Base-by-base conservation (phyloP, 495 filamentous ascomycete species). In the Hapsidospora chrysogenum region DNA sequence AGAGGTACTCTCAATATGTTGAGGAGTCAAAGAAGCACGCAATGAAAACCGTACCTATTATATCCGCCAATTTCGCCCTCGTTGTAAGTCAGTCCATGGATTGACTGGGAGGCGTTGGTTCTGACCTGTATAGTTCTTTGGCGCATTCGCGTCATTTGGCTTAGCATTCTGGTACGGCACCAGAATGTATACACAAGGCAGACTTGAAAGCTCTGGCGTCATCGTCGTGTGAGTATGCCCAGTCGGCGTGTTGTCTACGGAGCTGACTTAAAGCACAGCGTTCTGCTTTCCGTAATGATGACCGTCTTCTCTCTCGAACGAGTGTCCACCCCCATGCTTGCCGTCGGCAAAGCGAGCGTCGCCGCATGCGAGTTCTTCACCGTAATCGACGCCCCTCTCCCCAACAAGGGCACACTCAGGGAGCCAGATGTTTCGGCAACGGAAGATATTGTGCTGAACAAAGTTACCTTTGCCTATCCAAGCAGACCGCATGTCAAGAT, bases 381-480 rank as follows among this genome's bases (percentile, higher is more conserved):
- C 23, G 59, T 70, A 4, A 66, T 74, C 28, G 69, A 74, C 41
- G 57, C 62, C 0, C 64, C 68, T 7, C 54, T 49, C 20, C 64
- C 64, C 7, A 47, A 56, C 26, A 59, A 51, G 2, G 49, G 53
- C 9, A 65, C 64, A 10, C 41, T 65, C n/a, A 63, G 57, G 35
- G 49, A 62, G 10, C 58, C 60, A 7, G 53, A 63, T 2, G 58
- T 55, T 0, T 47, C 56, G 10, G 63, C 63, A n/a, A 42, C 48
- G 1, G 64, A 60, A 5, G 64, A 77, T 37, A 70, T 83, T 31
- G 56, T 67, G 0, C 60, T 81, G 15, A 42, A 61, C 26, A 53
- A 76, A 34, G 57, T 80, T 15, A 60, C 61, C 11, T 81, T 81
- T 43, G 58, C 70, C 0, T 85, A 83, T 41, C 72, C 78, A 3